Base-by-base conservation (phyloP, 176 grass and related monocot genomes). In the Aegilops tauschii region DNA sequence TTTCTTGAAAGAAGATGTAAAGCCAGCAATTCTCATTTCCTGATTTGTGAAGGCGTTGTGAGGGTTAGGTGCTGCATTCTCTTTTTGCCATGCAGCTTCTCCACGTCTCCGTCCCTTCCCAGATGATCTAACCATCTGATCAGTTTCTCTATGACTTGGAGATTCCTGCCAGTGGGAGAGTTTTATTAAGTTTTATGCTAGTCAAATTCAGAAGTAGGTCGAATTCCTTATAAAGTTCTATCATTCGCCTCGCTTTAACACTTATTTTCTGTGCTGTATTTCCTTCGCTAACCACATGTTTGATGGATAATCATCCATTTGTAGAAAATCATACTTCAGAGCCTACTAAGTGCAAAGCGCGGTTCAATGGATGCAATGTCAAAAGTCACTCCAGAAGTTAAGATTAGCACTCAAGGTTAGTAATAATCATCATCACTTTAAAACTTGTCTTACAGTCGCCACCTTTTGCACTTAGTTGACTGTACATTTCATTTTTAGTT, bases 1-100 rank as follows among this genome's bases (percentile, higher is more conserved):
- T 94, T 89, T 84, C 58, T 73, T 88, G 61, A 89, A 86, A 44
- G 78, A 89, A 73, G 77, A 61, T 50, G 83, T 76, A 90, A 83
- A 87, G 58, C 89, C 77, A 89, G 84, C 81, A 94, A 47, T 82
- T 62, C 4, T 76, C 17, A 39, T 52, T 45, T 80, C 80, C 70
- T 63, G 78, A 80, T 50, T 56, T 8, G 61, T 88, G 37, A 73
- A 44, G 69, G 69, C 10, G 18, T 84, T 25, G 23, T 83, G 66
- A 12, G 28, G 65, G 5, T 70, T 40, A 61, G 44, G 40, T 56
- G 44, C 34, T 79, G 84, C 86, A 78, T 75, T 87, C 36, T 74
- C 84, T 85, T 84, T 83, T 16, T 69, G 56, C 65, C 36, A 75
- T 50, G 72, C 82, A 72, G 79, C 56, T 65, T 86, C 74, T 69